phyloP scores from a whole-genome alignment of 1,139 yeast species.

The Debaryomyces singareniensis region DNA sequence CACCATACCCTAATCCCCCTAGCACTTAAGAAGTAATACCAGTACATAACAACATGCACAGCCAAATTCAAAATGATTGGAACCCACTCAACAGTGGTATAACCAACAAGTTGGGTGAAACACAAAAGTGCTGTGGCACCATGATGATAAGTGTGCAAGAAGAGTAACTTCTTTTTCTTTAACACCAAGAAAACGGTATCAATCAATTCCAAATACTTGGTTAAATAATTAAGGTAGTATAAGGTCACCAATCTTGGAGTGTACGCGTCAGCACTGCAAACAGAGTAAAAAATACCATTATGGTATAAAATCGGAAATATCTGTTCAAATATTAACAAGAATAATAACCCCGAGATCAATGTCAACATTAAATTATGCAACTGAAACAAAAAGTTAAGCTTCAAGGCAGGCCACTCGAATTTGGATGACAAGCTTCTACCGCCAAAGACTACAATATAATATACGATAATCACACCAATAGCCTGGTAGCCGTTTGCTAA shows the following conservation, averaged over 20 bases:
- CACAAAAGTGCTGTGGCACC: slow-evolving; percentile 97
- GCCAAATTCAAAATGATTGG: slow-evolving; percentile 83
- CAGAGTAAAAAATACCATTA: slow-evolving; percentile 80
- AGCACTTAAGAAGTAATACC: slow-evolving; percentile 92
- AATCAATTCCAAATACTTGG: slow-evolving; percentile 75
- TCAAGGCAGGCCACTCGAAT: slow-evolving; percentile 55
- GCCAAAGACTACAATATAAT: slow-evolving; percentile 79
- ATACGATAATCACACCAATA: slow-evolving; percentile 54
- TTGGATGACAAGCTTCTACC: slow-evolving; percentile 51
- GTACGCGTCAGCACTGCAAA: slow-evolving; percentile 77
- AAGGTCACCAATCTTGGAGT: slow-evolving; percentile 78
- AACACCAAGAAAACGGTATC: slow-evolving; percentile 91
- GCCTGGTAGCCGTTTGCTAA: slow-evolving; percentile 67
- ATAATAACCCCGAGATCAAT: slow-evolving; percentile 55
- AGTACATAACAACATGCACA: slow-evolving; percentile 97
- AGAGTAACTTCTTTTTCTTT: slow-evolving; percentile 84
- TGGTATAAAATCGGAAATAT: slow-evolving; percentile 70
- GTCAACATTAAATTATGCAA: slow-evolving; percentile 81
- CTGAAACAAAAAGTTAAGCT: slow-evolving; percentile 53
- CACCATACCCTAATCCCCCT: slow-evolving; percentile 98
- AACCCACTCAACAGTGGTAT: slow-evolving; percentile 92
- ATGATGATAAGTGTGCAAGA: slow-evolving; percentile 94
- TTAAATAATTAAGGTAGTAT: slow-evolving; percentile 74
- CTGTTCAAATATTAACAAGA: slow-evolving; percentile 75
- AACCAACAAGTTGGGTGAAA: slow-evolving; percentile 88